phyloP scores from a whole-genome alignment of 176 grass and related monocot genomes.

The Aegilops bicornis region DNA sequence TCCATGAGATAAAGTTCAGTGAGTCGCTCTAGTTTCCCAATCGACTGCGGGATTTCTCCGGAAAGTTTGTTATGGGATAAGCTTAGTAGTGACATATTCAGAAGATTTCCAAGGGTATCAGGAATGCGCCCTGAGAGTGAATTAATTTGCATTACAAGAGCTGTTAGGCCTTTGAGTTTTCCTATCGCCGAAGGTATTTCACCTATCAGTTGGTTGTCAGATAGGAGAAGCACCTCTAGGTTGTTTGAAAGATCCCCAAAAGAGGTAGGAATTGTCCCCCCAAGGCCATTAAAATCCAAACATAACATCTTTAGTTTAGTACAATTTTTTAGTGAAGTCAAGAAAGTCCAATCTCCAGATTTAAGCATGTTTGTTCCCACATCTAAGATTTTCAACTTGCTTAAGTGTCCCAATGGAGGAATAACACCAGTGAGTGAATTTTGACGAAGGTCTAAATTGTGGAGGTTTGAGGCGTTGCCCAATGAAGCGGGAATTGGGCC shows the following conservation, averaged over 20 bases:
- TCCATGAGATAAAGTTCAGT: background rate
- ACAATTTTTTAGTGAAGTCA: background rate
- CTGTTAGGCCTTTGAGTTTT: background rate
- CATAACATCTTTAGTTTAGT: background rate
- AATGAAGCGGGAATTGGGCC: background rate
- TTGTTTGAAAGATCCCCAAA: background rate
- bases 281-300: slow-evolving; percentile 6
- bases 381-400: background rate
- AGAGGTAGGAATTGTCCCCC: background rate
- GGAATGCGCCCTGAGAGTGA: background rate
- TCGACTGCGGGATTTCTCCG: background rate
- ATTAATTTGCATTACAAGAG: background rate
- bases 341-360: background rate
- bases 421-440: background rate
- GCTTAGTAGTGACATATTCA: background rate
- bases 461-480: background rate
- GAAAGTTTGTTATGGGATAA: background rate
- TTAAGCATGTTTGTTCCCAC: background rate
- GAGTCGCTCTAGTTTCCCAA: background rate
- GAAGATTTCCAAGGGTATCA: background rate
- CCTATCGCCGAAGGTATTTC: background rate
- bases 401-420: background rate
- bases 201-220: background rate
- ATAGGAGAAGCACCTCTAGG: background rate
- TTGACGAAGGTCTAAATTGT: background rate